Base-by-base conservation (phyloP, 106 monocot species). In the Dioscorea dumetorum region DNA sequence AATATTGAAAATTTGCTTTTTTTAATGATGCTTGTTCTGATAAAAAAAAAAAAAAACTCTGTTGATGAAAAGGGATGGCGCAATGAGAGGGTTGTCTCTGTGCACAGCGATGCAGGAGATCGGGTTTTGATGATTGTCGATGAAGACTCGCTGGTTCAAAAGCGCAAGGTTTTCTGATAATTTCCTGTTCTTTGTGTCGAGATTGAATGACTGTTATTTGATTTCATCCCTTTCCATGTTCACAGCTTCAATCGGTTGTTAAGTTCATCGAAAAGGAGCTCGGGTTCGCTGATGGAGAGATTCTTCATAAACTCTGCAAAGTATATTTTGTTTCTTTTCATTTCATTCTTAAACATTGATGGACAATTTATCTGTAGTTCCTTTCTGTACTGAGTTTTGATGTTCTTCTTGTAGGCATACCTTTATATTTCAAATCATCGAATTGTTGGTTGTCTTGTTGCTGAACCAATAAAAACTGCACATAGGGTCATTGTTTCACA, bases 381-480 rank as follows among this genome's bases (percentile, higher is more conserved):
- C 7, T 54, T 28, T 28, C 28, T 28, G 28, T 28, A 28, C 12
- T 18, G 5, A 54, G 9, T 4, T 19, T 60, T 6, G 4, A 22
- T 20, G 9, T 35, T 70, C 41, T 49, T 64, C 32, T 71, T 73
- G 41, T 22, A 90, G 90, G 91, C 88, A 19, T 95, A 88, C 67
- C 18, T 95, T 66, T 91, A 77, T 76, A 76, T 95, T 52, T 88
- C 77, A 24, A 63, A 74, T 66, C 83, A 84, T 33, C 79, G 79
- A 60, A 76, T 95, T 49, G 73, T 85, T 59, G 95, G 88, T 15
- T 95, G 95, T 61, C 85, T 95, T 20, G 76, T 88, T 41, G 71
- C 73, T n/a, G 95, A 95, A 74, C 88, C 88, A 1, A 91, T 95
- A 72, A 84, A 80, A 82, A 66, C 33, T 13, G 95, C 91, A 15